phyloP scores from a whole-genome alignment of 2,329 filamentous ascomycete species.

The Neonectria ditissima region DNA sequence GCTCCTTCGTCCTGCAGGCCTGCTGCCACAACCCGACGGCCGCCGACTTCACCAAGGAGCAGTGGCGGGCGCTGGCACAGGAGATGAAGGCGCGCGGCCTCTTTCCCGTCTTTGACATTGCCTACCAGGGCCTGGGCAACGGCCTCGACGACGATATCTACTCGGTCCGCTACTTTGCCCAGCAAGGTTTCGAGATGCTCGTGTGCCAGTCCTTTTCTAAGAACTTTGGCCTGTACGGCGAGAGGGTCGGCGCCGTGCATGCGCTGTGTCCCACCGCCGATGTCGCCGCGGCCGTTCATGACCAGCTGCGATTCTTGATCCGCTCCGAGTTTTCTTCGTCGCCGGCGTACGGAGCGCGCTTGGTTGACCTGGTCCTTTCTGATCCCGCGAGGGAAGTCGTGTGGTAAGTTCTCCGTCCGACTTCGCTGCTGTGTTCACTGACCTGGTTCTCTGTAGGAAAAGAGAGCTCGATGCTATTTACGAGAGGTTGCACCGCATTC shows the following conservation, averaged over 20 bases:
- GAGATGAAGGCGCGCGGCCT: slow-evolving; percentile 28
- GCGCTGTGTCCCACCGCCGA: slow-evolving; percentile 21
- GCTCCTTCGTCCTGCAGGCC: slow-evolving; percentile 51
- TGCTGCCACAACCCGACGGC: slow-evolving; percentile 55
- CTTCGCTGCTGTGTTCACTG: neutral
- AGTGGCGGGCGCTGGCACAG: slow-evolving; percentile 47
- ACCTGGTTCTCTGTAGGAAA: neutral
- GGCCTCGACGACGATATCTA: slow-evolving; percentile 50
- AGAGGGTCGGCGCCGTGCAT: slow-evolving; percentile 47
- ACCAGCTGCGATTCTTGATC: slow-evolving; percentile 31
- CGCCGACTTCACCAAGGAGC: slow-evolving; percentile 45
- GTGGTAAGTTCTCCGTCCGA: slow-evolving; percentile 17
- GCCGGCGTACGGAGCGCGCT: slow-evolving; percentile 30
- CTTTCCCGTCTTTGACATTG: slow-evolving; percentile 52
- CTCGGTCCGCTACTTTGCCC: slow-evolving; percentile 42
- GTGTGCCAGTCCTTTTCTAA: slow-evolving; percentile 55
- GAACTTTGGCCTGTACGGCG: slow-evolving; percentile 53
- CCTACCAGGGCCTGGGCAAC: slow-evolving; percentile 52
- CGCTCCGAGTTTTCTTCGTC: slow-evolving; percentile 33
- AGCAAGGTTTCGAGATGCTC: slow-evolving; percentile 46
- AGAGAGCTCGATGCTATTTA: slow-evolving; percentile 21
- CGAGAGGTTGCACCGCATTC: slow-evolving; percentile 9
- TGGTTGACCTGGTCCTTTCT: slow-evolving; percentile 29
- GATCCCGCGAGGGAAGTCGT: slow-evolving; percentile 11
- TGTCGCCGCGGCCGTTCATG: slow-evolving; percentile 16